phyloP scores from a whole-genome alignment of 768 basidiomycete species.

The Fomitopsis pulvina region DNA sequence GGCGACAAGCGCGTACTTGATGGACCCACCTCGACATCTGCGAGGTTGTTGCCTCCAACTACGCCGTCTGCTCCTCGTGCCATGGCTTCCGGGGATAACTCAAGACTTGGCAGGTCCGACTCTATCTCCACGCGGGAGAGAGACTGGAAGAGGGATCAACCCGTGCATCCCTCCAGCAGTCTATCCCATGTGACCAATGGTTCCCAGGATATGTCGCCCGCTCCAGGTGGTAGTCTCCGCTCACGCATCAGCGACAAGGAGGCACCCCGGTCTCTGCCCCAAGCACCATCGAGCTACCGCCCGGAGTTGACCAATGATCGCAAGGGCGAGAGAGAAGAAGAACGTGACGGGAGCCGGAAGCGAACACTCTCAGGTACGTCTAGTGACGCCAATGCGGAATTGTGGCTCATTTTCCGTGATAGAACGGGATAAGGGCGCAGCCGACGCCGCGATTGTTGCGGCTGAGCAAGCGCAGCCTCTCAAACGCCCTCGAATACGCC shows the following conservation, averaged over 20 bases:
- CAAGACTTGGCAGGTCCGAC: constrained; percentile 37
- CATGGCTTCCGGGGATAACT: constrained; percentile 47
- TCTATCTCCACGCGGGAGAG: constrained; percentile 32
- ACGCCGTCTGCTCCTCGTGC: constrained; percentile 69
- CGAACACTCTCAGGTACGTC: constrained; percentile 59
- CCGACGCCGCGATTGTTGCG: constrained; percentile 24
- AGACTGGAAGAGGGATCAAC: constrained; percentile 33
- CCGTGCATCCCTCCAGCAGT: constrained; percentile 8
- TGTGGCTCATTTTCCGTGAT: not conserved
- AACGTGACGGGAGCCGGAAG: constrained; percentile 59
- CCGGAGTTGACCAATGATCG: constrained; percentile 22
- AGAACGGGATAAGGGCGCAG: constrained; percentile 64
- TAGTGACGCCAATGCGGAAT: not conserved
- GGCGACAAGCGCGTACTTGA: constrained; percentile 53
- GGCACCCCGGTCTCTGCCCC: constrained; percentile 30
- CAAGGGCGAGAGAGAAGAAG: constrained; percentile 39
- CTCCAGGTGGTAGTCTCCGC: constrained; percentile 33
- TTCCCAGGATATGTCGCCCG: not conserved
- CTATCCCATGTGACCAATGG: constrained; percentile 14
- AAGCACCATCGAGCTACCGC: constrained; percentile 37
- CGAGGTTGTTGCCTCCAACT: constrained; percentile 45
- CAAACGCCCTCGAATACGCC: constrained; percentile 57
- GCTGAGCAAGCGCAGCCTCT: constrained; percentile 38
- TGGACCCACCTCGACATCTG: constrained; percentile 30
- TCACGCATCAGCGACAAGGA: constrained; percentile 63